Evolutionary conservation across 106 monocot genomes (phyloP), one percentile per base, ranked within the genome.

Genomic region (Amphibolis antarctica): DNA sequence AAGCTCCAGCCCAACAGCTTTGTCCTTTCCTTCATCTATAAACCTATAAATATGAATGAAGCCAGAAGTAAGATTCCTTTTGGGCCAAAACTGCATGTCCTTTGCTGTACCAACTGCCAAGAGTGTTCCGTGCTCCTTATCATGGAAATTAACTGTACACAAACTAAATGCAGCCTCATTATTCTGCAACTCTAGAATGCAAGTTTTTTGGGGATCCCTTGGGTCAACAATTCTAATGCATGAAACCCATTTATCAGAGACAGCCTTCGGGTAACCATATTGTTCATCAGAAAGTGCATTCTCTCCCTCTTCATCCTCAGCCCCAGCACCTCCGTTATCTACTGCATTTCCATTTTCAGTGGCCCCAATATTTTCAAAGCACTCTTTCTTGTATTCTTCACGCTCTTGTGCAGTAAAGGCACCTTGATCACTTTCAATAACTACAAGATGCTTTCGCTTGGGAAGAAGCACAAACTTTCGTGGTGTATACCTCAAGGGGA

Each of bases 191-290:
- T 96, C 94, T 44, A 96, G 67, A 17, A 96, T 69, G 50, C 84
- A 96, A 4, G 94, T 86, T 18, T 74, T 77, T 46, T 77, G 46
- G 21, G 13, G 80, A 9, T 57, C 64, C 47, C 69, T 82, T 27
- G 94, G 89, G 73, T 96, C 94, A 64, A 96, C 82, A 79, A 96
- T 74, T 57, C 94, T 79, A 46, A 96, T 86, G 75, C 94, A 96
- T 68, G 94, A 96, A 19, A 76, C 94, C 94, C 94, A 96, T 68
- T 80, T 89, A 10, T 96, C 82, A 22, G 89, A 80, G 44, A 79
- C 94, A 9, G 86, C 86, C 68, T 86, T 96, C 51, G 94, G 94
- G 63, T 89, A 96, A 28, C 94, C 94, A 67, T 89, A 96, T 31
- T 96, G 94, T 55, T 96, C 94, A 48, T 96, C 94, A 50, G 86